Evolutionary conservation across 164 flowering plant genomes (phyloP).

Genomic region (Stephania yunnanensis): DNA sequence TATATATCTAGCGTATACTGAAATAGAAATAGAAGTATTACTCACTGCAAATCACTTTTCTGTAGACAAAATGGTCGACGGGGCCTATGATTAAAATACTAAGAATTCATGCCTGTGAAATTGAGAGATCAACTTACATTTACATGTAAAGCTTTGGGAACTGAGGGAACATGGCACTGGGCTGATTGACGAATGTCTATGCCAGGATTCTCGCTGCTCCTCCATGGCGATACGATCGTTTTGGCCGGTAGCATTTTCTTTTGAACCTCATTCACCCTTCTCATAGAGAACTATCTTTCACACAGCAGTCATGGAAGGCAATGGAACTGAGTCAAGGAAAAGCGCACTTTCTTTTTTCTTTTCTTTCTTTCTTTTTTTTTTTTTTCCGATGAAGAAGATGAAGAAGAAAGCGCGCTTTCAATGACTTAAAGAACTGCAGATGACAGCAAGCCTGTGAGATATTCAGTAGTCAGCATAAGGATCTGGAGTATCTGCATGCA

Average conservation of each 20-base stretch:
- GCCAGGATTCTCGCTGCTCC: background rate
- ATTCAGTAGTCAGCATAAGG: slow-evolving; percentile 36
- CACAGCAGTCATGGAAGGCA: background rate
- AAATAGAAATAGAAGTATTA: background rate
- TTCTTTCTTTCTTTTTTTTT: no score
- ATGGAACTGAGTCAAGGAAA: background rate
- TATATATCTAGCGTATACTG: background rate
- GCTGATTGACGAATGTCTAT: background rate
- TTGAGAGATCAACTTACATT: background rate
- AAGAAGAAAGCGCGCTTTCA: background rate
- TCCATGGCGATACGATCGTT: background rate
- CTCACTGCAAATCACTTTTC: background rate
- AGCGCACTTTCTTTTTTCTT: background rate
- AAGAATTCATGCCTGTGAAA: background rate
- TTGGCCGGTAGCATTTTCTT: background rate
- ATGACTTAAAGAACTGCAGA: background rate
- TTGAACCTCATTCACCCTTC: background rate
- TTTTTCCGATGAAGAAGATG: no score
- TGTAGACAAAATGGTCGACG: background rate
- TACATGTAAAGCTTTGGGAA: background rate
- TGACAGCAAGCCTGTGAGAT: background rate
- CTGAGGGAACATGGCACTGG: background rate
- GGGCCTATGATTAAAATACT: background rate
- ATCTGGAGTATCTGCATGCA: slow-evolving; percentile 58
- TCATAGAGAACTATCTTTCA: background rate